Conservation (phyloP, 2,329 filamentous ascomycete genomes). For the Clarireedia homoeocarpa region DNA sequence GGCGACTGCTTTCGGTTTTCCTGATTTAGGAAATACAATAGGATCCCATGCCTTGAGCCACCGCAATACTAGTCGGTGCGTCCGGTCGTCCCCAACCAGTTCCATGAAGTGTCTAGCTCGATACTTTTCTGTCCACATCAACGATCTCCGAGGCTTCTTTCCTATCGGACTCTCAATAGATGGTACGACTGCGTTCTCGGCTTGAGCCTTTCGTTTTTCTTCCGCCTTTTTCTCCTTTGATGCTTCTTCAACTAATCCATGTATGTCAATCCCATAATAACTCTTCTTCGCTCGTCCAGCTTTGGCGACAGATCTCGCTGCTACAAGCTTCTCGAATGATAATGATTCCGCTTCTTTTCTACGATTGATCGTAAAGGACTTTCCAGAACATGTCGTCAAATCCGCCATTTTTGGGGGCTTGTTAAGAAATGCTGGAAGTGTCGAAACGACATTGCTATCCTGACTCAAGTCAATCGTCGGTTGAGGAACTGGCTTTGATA, state of each 20-base stretch:
- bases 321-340: slow-evolving; percentile 60
- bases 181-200: slow-evolving; percentile 29
- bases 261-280: slow-evolving; percentile 92
- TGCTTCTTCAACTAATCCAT: slow-evolving; percentile 68
- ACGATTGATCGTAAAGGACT: slow-evolving; percentile 45
- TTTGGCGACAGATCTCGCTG: slow-evolving; percentile 56
- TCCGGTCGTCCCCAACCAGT: slow-evolving; percentile 87
- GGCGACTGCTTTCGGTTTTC: slow-evolving; percentile 46
- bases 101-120: slow-evolving; percentile 87
- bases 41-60: slow-evolving; percentile 96
- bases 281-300: slow-evolving; percentile 62
- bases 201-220: slow-evolving; percentile 36
- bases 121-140: slow-evolving; percentile 97
- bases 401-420: slow-evolving; percentile 15
- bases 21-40: slow-evolving; percentile 71
- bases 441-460: not conserved
- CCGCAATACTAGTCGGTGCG: slow-evolving; percentile 78
- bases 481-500: not conserved
- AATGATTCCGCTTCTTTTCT: slow-evolving; percentile 39
- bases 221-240: slow-evolving; percentile 37
- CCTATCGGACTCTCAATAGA: slow-evolving; percentile 33
- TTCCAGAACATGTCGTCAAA: slow-evolving; percentile 37
- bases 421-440: slow-evolving; percentile 21
- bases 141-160: slow-evolving; percentile 32
- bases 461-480: not conserved